Evolutionary conservation across 2,329 filamentous ascomycete species (phyloP).

Genomic region (Phialocephala subalpina): DNA sequence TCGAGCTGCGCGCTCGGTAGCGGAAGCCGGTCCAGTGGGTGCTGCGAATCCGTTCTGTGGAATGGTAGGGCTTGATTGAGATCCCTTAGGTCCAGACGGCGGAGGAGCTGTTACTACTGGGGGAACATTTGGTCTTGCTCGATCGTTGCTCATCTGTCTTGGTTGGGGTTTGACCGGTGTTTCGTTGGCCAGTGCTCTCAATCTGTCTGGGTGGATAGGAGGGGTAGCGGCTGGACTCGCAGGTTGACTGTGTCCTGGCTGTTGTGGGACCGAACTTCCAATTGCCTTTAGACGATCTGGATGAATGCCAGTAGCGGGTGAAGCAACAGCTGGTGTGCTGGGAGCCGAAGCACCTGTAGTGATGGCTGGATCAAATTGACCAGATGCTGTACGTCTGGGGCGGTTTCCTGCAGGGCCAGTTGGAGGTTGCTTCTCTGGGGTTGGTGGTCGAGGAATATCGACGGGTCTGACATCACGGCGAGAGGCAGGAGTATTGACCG

Average conservation of each 20-base stretch:
- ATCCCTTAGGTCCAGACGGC: slow-evolving; percentile 43
- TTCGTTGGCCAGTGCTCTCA: slow-evolving; percentile 38
- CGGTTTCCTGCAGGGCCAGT: slow-evolving; percentile 44
- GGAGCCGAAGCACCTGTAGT: slow-evolving; percentile 36
- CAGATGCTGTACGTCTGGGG: slow-evolving; percentile 37
- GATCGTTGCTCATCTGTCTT: slow-evolving; percentile 44
- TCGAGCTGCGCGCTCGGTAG: slow-evolving; percentile 40
- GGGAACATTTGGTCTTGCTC: slow-evolving; percentile 44
- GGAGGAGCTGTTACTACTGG: slow-evolving; percentile 38
- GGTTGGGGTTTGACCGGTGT: slow-evolving; percentile 39
- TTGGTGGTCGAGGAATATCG: slow-evolving; percentile 41
- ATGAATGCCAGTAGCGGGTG: slow-evolving; percentile 51
- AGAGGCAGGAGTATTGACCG: slow-evolving; percentile 26
- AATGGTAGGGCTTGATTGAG: slow-evolving; percentile 39
- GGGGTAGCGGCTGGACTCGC: slow-evolving; percentile 40
- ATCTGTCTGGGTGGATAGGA: slow-evolving; percentile 44
- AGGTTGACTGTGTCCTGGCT: slow-evolving; percentile 46
- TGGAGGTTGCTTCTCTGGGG: slow-evolving; percentile 44
- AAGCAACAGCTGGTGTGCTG: slow-evolving; percentile 34
- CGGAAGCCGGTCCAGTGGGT: slow-evolving; percentile 45
- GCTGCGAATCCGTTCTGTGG: slow-evolving; percentile 39
- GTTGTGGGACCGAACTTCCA: slow-evolving; percentile 42
- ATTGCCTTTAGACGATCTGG: slow-evolving; percentile 61
- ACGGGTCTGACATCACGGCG: slow-evolving; percentile 35
- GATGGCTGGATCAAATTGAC: slow-evolving; percentile 37